Percentiles rank a stretch among this genome's conserved stretches.
Conservation (phyloP, 352 stramenopile species). For the Peronospora destructor region DNA sequence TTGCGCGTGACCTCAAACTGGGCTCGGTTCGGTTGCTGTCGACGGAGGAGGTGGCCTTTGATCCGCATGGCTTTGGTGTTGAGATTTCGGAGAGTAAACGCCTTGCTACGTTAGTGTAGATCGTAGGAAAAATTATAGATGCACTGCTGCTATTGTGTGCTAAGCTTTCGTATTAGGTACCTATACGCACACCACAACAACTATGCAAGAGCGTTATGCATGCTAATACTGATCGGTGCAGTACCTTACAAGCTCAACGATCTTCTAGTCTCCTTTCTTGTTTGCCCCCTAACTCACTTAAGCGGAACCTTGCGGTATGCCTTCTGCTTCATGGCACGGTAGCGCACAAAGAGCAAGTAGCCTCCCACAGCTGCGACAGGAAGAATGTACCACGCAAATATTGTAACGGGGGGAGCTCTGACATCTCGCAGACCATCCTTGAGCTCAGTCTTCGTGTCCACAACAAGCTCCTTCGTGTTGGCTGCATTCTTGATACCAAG, state of each 20-base stretch:
- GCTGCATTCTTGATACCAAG: conserved; percentile 56
- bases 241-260: background rate
- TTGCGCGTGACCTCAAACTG: conserved; percentile 48
- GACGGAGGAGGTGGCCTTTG: conserved; percentile 38
- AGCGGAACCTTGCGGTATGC: conserved; percentile 29
- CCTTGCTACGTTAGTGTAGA: conserved; percentile 23
- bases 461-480: conserved; percentile 44
- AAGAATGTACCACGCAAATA: conserved; percentile 79
- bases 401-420: conserved; percentile 48
- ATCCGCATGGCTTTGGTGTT: conserved; percentile 62
- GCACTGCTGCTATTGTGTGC: conserved; percentile 1
- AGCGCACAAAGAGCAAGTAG: conserved; percentile 63
- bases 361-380: conserved; percentile 52
- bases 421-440: conserved; percentile 42
- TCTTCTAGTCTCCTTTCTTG: too few species aligned
- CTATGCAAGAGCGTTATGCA: background rate
- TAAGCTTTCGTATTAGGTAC: background rate
- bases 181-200: background rate
- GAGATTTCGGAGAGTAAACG: conserved; percentile 29
- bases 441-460: conserved; percentile 28
- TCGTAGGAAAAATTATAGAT: conserved; percentile 3
- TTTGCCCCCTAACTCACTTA: conserved; percentile 17
- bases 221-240: background rate
- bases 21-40: conserved; percentile 48
- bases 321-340: conserved; percentile 33